Conservation (phyloP, 208 protist genomes). For the Acanthamoeba culbertsoni region DNA sequence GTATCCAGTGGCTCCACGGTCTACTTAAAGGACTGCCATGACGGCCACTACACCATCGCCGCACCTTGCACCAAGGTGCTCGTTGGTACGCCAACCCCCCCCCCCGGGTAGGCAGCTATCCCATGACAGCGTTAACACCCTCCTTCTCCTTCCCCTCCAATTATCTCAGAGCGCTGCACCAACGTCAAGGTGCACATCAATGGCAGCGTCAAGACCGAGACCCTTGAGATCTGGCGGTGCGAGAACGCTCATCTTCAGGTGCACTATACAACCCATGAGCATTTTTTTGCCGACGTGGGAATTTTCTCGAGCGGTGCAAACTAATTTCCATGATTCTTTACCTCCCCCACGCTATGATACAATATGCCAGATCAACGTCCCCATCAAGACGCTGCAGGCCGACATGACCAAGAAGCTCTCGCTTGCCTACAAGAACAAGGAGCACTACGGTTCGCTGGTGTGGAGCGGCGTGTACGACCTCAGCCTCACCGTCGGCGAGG, state of each 20-base stretch:
- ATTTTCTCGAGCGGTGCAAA: too few species aligned
- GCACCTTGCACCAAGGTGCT: background rate
- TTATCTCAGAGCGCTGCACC: background rate
- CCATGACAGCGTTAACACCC: too few species aligned
- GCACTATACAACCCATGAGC: background rate
- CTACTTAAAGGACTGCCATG: background rate
- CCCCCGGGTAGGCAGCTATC: too few species aligned
- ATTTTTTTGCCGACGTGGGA: too few species aligned
- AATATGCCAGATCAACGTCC: background rate
- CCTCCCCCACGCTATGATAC: background rate
- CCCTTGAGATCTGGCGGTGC: conserved; percentile 1
- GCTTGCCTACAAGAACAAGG: background rate
- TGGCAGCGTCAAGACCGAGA: background rate
- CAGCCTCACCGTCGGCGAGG: background rate
- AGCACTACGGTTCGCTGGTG: background rate
- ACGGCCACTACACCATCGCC: background rate
- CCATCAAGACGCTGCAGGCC: conserved; percentile 3
- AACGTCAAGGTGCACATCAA: background rate
- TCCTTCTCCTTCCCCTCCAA: background rate
- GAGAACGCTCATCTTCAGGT: background rate
- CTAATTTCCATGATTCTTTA: too few species aligned
- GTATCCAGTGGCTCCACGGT: background rate
- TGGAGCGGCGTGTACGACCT: background rate
- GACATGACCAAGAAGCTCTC: background rate
- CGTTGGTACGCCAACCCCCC: background rate